Base-by-base conservation (phyloP, 176 grass and related monocot species). In the Avena sativa region DNA sequence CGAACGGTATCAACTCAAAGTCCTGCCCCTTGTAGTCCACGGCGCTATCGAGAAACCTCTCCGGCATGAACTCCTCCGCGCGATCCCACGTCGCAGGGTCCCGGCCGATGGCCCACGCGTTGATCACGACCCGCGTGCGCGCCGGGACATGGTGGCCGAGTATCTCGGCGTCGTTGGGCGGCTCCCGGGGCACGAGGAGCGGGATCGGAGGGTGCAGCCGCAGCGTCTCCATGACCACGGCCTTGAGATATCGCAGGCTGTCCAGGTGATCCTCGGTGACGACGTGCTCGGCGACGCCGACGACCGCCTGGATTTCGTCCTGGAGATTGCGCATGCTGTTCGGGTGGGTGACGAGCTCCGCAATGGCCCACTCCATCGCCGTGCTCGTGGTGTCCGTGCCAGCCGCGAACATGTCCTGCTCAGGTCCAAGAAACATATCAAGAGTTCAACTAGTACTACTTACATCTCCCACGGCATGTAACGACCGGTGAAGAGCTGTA, bases 201-300 rank as follows among this genome's bases (percentile, higher is more conserved):
- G 71, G 77, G 6, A 46, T 4, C n/a, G 90, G 86, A 62, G 90
- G 81, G 77, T 88, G 90, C 86, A 91, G 72, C 6, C 90, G 78
- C 0, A 89, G 15, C 10, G 79, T 81, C 21, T 87, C 86, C 53
- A 76, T 87, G 4, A 87, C 50, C 25, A 87, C 78, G 1, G 68
- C 78, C 43, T 87, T 87, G 8, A 87, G 60, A 59, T 81, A 87
- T 6, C 2, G 5, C 79, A 87, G 80, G 43, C 46, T 69, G 50
- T 81, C 13, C 9, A 71, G 0, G 48, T 78, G 44, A 6, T 83
- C 62, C 62, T 92, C 86, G 19, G 67, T 79, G 28, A 75, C 3
- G 40, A 46, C 20, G 4, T 13, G 48, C 10, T 23, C 90, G 25
- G 61, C 28, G 23, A 1, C 47, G 11, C 43, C 48, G 30, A 57